phyloP scores from a whole-genome alignment of 2,329 filamentous ascomycete genomes.

The Myriosclerotinia scirpicola region DNA sequence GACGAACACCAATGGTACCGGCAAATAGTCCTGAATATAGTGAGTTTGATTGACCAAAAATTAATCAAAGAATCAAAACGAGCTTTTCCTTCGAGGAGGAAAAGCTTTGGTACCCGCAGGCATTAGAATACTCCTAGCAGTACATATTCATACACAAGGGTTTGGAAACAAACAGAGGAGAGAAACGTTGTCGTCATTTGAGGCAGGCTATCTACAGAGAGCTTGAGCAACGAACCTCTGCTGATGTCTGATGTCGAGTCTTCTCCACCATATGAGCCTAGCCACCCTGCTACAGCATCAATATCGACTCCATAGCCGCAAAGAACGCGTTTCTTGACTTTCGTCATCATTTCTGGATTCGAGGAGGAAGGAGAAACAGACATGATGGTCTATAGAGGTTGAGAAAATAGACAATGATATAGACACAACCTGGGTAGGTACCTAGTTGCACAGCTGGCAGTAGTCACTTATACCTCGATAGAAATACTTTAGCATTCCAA shows the following conservation, averaged over 20 bases:
- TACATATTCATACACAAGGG: neutral
- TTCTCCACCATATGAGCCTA: slow-evolving; percentile 72
- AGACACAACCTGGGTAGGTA: neutral
- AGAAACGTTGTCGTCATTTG: neutral
- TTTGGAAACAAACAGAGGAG: neutral
- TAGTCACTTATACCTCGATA: neutral
- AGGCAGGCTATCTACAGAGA: neutral
- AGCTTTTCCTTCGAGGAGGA: neutral
- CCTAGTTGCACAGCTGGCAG: neutral
- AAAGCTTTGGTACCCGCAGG: neutral
- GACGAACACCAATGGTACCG: slow-evolving; percentile 63
- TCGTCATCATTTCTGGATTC: slow-evolving; percentile 28
- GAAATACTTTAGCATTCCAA: neutral
- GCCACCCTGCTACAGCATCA: slow-evolving; percentile 74
- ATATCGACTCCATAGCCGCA: slow-evolving; percentile 69
- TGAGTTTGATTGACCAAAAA: neutral
- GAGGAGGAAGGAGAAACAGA: neutral
- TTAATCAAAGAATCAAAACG: neutral
- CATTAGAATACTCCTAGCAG: neutral
- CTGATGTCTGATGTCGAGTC: slow-evolving; percentile 72
- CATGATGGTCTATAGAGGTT: neutral
- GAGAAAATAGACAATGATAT: neutral
- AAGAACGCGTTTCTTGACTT: slow-evolving; percentile 54
- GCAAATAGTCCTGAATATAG: slow-evolving; percentile 58
- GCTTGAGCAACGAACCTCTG: slow-evolving; percentile 50